A percentile compares a stretch with the other conserved stretches of the same genome.
Evolutionary conservation across 2,329 filamentous ascomycete genomes (phyloP).

Genomic region (Penicillium sp.): DNA sequence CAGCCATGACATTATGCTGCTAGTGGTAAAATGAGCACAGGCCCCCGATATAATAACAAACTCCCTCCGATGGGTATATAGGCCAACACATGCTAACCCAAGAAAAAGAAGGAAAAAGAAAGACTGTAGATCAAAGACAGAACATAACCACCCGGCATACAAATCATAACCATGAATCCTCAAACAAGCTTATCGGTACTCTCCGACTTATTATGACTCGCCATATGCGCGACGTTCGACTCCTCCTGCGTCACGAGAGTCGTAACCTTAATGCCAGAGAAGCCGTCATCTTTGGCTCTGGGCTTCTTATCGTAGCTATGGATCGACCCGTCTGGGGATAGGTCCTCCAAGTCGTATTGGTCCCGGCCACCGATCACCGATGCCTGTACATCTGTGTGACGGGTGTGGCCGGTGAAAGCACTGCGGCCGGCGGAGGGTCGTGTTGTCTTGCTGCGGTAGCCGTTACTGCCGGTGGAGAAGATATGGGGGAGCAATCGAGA

Average conservation of each 20-base stretch:
- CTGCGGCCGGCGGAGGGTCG: slow-evolving; percentile 15
- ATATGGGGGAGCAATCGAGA: slow-evolving; percentile 25
- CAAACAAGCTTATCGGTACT: slow-evolving; percentile 26
- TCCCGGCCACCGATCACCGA: slow-evolving; percentile 18
- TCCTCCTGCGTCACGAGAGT: slow-evolving; percentile 26
- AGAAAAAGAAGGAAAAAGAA: not conserved
- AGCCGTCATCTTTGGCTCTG: not conserved
- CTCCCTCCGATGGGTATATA: not conserved
- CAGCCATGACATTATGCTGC: not conserved
- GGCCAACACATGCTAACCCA: not conserved
- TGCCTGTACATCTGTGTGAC: slow-evolving; percentile 18
- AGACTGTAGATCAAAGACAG: not conserved
- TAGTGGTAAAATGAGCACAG: not conserved
- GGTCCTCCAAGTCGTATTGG: slow-evolving; percentile 15
- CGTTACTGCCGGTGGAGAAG: slow-evolving; percentile 26
- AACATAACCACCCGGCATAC: not conserved
- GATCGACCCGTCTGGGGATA: slow-evolving; percentile 7
- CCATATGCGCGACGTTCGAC: slow-evolving; percentile 6
- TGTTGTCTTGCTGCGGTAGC: slow-evolving; percentile 20
- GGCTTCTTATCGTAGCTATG: slow-evolving; percentile 3
- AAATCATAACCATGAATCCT: slow-evolving; percentile 1
- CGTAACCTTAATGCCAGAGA: slow-evolving; percentile 28
- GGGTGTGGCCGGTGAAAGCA: slow-evolving; percentile 9
- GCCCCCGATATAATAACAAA: not conserved
- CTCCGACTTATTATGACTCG: slow-evolving; percentile 19